Evolutionary conservation across 2,329 filamentous ascomycete species (phyloP).

Genomic region (Ilyonectria destructans): DNA sequence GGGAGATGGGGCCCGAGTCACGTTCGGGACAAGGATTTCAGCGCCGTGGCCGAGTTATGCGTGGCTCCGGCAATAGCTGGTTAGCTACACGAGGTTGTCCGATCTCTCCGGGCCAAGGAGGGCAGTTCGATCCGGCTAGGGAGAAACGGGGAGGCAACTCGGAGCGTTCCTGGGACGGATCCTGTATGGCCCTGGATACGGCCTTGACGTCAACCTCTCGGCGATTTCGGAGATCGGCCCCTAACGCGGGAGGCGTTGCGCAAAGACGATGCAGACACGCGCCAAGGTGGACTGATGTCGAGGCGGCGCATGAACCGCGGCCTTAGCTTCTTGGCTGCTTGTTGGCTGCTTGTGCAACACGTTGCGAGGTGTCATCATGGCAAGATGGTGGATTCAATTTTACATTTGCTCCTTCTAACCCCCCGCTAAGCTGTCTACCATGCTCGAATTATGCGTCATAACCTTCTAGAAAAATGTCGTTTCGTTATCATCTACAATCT

Average conservation of each 20-base stretch:
- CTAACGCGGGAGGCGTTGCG: not conserved
- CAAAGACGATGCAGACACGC: not conserved
- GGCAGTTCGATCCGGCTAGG: not conserved
- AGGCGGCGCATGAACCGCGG: slow-evolving; percentile 17
- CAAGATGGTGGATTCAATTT: not conserved
- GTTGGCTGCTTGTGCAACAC: not conserved
- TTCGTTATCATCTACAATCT: slow-evolving; percentile 53
- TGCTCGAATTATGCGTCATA: slow-evolving; percentile 9
- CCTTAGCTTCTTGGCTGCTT: not conserved
- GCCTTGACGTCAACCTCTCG: not conserved
- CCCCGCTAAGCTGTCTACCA: slow-evolving; percentile 30
- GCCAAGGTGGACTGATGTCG: slow-evolving; percentile 17
- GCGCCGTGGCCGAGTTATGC: not conserved
- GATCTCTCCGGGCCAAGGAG: not conserved
- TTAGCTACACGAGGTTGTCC: slow-evolving; percentile 2
- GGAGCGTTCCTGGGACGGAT: not conserved
- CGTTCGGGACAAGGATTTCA: slow-evolving; percentile 17
- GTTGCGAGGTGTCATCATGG: not conserved
- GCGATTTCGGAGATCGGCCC: slow-evolving; percentile 3
- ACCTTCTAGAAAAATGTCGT: slow-evolving; percentile 42
- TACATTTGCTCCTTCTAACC: slow-evolving; percentile 1
- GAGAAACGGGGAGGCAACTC: not conserved
- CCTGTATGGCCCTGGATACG: not conserved
- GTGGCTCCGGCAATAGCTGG: not conserved
- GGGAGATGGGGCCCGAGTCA: slow-evolving; percentile 26